Evolutionary conservation across 2,329 filamentous ascomycete genomes (phyloP).

Genomic region (Cercospora citrullina): DNA sequence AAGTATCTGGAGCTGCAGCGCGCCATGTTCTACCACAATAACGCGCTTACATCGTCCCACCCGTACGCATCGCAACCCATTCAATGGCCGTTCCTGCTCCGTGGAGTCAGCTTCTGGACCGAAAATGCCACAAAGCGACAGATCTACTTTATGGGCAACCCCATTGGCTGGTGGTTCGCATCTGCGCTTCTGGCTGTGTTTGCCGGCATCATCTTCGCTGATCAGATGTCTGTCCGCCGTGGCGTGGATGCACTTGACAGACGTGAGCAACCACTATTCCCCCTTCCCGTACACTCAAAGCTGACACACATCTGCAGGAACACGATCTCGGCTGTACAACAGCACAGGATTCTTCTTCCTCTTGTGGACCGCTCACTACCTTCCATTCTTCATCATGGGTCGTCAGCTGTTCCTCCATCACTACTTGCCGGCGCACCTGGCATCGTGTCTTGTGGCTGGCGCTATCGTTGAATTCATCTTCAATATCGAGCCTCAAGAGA

Average conservation of each 20-base stretch:
- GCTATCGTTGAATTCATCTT: conserved; percentile 95
- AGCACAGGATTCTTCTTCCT: conserved; percentile 99
- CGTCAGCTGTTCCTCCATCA: conserved; percentile 97
- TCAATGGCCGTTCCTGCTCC: conserved; percentile 95
- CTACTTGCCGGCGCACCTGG: conserved; percentile 91
- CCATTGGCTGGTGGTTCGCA: conserved; percentile 94
- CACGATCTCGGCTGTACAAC: conserved; percentile 93
- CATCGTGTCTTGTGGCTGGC: conserved; percentile 84
- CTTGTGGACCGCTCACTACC: conserved; percentile 94
- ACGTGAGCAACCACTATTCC: conserved; percentile 62
- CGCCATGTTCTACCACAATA: conserved; percentile 99
- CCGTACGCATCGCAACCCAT: conserved; percentile 93
- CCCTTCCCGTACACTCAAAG: neutral
- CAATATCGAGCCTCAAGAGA: conserved; percentile 73
- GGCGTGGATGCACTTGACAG: conserved; percentile 90
- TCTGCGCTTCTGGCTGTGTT: conserved; percentile 92
- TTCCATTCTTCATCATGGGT: conserved; percentile 97
- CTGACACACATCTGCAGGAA: conserved; percentile 56
- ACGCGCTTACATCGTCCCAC: conserved; percentile 92
- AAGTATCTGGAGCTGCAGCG: conserved; percentile 97
- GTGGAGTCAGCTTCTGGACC: conserved; percentile 99
- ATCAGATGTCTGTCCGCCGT: conserved; percentile 89
- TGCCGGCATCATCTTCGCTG: conserved; percentile 84
- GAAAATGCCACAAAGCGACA: conserved; percentile 92
- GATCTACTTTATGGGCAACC: conserved; percentile 98